phyloP scores from a whole-genome alignment of 2,329 filamentous ascomycete genomes.

The Diplodia corticola region DNA sequence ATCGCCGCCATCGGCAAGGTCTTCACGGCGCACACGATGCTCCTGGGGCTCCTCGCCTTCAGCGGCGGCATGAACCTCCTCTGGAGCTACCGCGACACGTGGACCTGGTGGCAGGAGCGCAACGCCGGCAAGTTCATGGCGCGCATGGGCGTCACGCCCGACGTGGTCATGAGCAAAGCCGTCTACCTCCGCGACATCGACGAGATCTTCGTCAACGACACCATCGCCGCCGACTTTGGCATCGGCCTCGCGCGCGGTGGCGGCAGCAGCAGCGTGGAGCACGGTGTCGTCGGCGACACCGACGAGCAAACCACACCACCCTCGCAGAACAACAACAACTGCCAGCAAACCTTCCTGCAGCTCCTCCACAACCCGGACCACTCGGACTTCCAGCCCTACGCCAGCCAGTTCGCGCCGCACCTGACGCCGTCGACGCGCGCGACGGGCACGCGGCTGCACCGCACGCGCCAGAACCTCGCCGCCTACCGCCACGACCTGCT shows the following conservation, averaged over 20 bases:
- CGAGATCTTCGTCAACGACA: constrained; percentile 55
- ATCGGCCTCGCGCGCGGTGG: background rate
- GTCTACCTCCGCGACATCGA: constrained; percentile 83
- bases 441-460: constrained; percentile 58
- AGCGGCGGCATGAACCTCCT: constrained; percentile 74
- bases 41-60: constrained; percentile 66
- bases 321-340: constrained; percentile 21
- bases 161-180: constrained; percentile 77
- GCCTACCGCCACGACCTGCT: constrained; percentile 85
- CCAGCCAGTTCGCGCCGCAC: constrained; percentile 21
- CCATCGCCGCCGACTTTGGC: constrained; percentile 24
- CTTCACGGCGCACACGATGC: constrained; percentile 69
- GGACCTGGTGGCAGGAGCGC: constrained; percentile 83
- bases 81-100: constrained; percentile 70
- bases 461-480: constrained; percentile 80
- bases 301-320: too few species aligned
- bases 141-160: constrained; percentile 75
- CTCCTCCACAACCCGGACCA: constrained; percentile 29
- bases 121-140: constrained; percentile 79
- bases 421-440: constrained; percentile 28
- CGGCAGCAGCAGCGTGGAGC: constrained; percentile 26
- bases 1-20: constrained; percentile 67
- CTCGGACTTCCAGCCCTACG: constrained; percentile 4
- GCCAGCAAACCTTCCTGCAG: constrained; percentile 41
- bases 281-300: constrained; percentile 31